These are phyloP conservation scores for Albifimbria verrucaria DNA, from an alignment of 2,329 filamentous ascomycete genomes.

Conservation along the genomic window DNA sequence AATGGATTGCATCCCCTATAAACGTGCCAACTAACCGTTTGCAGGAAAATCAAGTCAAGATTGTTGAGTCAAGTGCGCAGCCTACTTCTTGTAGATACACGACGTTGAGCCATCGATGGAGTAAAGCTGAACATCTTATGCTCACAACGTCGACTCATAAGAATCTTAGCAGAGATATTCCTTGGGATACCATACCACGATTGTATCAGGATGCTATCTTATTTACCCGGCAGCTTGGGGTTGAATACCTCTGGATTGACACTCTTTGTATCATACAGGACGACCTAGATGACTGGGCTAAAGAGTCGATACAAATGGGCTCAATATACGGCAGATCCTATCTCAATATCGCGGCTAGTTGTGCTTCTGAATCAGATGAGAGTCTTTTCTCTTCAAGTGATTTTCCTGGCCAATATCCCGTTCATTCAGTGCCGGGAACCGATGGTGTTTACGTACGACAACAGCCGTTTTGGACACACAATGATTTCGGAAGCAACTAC, in stretches of 20 bases:
- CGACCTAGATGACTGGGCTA: neutral
- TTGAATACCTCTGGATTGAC: constrained; percentile 11
- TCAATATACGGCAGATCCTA: neutral
- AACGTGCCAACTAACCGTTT: neutral
- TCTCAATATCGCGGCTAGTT: constrained; percentile 3
- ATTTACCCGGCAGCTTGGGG: constrained; percentile 5
- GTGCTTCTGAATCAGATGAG: neutral
- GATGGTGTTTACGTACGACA: neutral
- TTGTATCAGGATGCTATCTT: constrained; percentile 6
- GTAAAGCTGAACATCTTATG: neutral
- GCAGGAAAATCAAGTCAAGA: neutral
- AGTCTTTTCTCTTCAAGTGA: neutral
- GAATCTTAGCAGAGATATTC: neutral
- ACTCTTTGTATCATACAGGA: constrained; percentile 12
- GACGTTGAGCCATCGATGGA: neutral
- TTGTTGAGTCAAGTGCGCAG: neutral
- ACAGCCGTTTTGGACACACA: neutral
- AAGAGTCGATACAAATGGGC: neutral
- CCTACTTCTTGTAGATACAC: neutral
- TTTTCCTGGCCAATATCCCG: neutral
- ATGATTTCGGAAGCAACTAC: neutral
- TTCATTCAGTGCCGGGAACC: neutral
- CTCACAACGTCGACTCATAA: neutral
- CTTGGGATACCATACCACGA: neutral
- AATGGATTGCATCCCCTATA: neutral